Base-by-base conservation (phyloP, 805 yeast species). In the Wickerhamomyces alni region DNA sequence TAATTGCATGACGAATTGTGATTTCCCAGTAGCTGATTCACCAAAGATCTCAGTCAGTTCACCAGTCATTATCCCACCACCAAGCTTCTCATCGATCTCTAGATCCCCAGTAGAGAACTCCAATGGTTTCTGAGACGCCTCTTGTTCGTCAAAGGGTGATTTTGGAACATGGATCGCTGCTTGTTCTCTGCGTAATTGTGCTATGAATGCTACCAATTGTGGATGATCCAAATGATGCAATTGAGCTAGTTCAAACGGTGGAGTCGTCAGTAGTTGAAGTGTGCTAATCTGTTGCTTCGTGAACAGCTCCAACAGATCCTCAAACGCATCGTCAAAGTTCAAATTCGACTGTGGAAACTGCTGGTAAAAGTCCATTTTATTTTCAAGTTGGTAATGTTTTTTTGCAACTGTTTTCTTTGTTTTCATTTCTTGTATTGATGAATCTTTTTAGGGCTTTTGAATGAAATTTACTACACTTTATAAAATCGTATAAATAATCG, bases 1-100 rank as follows among this genome's bases (percentile, higher is more conserved):
- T 37, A 88, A 51, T 47, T 82, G 91, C 64, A 81, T 70, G 19
- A 84, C 62, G 4, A 89, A 61, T 48, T 89, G 94, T 0, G 96
- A 81, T 53, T 91, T 91, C 0, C 96, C 98, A 1, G 84, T 72
- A 0, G 94, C 85, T 37, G 94, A 78, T 19, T 82, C 83, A 0
- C 98, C 98, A 49, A 78, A 80, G 4, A 91, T 56, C 62, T 89
- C 98, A 0, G 88, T 80, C 2, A 83, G 55, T 18, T 69, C 59
- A 3, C 80, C 75, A 3, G 72, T 56, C 2, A 64, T 70, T 4
- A 82, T 64, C 0, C 89, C 91, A 4, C 80, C 82, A 30, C 68
- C 65, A 5, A 83, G 54, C 0, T 63, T 42, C 9, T 47, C 51
- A 52, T 83, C 89, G 1, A 83, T 45, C 5, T 45, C 49, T 1